Base-by-base conservation (phyloP, 495 filamentous ascomycete species). In the Aspergillus nanangensis region DNA sequence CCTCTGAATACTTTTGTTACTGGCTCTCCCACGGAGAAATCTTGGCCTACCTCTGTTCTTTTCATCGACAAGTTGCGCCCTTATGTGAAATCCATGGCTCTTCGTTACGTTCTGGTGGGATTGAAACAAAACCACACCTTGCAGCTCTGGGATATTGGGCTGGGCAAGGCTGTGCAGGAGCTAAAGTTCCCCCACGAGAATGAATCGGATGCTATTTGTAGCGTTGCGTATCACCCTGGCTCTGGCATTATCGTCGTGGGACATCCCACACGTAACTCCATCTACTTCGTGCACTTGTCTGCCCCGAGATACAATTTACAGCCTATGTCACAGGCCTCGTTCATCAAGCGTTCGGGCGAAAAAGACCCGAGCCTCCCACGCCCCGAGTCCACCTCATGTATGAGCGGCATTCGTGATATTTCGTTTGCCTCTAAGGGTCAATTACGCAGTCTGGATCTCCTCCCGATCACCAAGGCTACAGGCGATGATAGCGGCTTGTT, bases 71-170 rank as follows among this genome's bases (percentile, higher is more conserved):
- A 97, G 74, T 80, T 86, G 61, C 84, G 90, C 14, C 88, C 93
- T 21, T 95, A 91, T 62, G 78, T 81, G 62, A 93, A 88, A 65
- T 85, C 85, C 24, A 82, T 83, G 58, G 90, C 94, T 14, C 69
- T 94, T 47, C 79, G 94, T 48, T 99, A 97, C 69, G 82, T 97
- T 66, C 79, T 99, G 47, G 91, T 99, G 40, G 94, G 94, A 48
- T 86, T 96, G 76, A 97, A 96, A 71, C 94, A 97, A 64, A 99
- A 99, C 64, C 94, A 99, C 70, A 93, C 90, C 38, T 82, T 99
- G 48, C 94, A 99, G 72, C 78, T 99, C 45, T 99, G 94, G 94
- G 94, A 99, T 78, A 86, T 99, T 64, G 88, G 87, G 45, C 81
- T 99, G 4, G 83, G 83, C 44, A 96, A 94, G 70, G 85, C 91